These are phyloP conservation scores for Pulveroboletus frians DNA, from an alignment of 768 basidiomycete genomes.

Conservation along the genomic window DNA sequence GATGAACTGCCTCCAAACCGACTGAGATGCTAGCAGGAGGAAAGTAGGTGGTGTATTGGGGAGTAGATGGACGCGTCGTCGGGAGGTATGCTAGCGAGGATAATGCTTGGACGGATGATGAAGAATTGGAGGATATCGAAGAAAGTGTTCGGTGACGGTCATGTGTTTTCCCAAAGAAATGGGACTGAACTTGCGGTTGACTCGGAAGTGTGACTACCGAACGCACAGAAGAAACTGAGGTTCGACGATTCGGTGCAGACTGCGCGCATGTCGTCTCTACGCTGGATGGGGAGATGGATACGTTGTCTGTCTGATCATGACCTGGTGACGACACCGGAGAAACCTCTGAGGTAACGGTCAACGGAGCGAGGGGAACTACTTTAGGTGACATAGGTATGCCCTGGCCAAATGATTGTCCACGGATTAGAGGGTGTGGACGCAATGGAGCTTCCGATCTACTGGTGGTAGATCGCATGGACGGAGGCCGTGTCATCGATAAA, in stretches of 20 bases:
- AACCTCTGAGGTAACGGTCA: constrained; percentile 53
- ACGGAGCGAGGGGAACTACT: constrained; percentile 51
- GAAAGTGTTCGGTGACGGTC: constrained; percentile 55
- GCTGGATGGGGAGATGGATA: constrained; percentile 36
- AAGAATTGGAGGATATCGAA: constrained; percentile 46
- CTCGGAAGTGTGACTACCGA: constrained; percentile 56
- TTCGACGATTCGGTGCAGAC: constrained; percentile 37
- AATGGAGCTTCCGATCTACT: constrained; percentile 35
- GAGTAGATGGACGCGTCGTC: constrained; percentile 30
- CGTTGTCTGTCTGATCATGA: constrained; percentile 18
- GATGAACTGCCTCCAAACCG: constrained; percentile 58
- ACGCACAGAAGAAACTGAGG: constrained; percentile 54
- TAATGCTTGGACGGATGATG: constrained; percentile 46
- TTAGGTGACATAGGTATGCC: constrained; percentile 32
- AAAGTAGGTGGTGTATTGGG: constrained; percentile 55
- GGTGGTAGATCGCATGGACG: constrained; percentile 57
- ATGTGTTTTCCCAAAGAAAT: constrained; percentile 30
- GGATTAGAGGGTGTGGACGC: constrained; percentile 74
- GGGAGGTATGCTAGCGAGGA: constrained; percentile 55
- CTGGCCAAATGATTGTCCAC: constrained; percentile 62
- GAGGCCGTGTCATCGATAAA: constrained; percentile 48
- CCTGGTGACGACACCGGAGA: constrained; percentile 40
- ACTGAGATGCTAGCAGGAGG: constrained; percentile 53
- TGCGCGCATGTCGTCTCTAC: constrained; percentile 32
- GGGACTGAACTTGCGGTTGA: constrained; percentile 30